Evolutionary conservation across 176 grass and related monocot genomes (phyloP), one percentile per base, ranked within the genome.

Genomic region (Phoenix dactylifera): DNA sequence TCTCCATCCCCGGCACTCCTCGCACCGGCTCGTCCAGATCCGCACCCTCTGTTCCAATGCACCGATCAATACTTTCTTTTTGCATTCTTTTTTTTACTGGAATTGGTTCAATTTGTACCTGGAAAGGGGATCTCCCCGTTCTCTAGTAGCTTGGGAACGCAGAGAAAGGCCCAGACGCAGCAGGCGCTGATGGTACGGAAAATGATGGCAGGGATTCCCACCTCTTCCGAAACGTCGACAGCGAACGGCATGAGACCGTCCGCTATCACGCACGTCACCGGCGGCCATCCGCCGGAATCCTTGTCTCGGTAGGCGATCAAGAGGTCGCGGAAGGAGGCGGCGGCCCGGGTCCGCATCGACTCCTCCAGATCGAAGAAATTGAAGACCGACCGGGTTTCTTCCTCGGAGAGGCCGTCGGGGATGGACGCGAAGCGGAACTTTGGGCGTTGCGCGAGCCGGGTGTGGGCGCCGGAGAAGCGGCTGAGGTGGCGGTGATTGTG

Each of bases 351-450:
- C 18, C 58, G 19, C 35, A 87, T 16, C 4, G 57, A 59, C 57
- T 55, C 23, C 2, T 48, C 0, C 28, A 87, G 60, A 53, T 71
- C 66, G 12, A 60, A 4, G 20, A 82, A 15, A 51, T 23, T 24
- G 50, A 48, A 59, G 15, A 58, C 79, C 4, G 50, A 16, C 18
- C 84, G 84, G 20, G 69, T 32, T 49, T 52, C 24, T 66, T 87
- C 79, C 23, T 87, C 79, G 1, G 65, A 64, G 55, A 87, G 73
- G 17, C 84, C 79, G 48, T 82, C 84, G 39, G 79, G 65, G 39
- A 87, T 66, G 56, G 70, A 78, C 58, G 59, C 52, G 66, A 75
- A 87, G 35, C 71, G 79, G 49, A 87, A 65, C 16, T 61, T 70
- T 28, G 75, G 74, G 28, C 48, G 23, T 3, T 48, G 48, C 14